A percentile compares a stretch with the other conserved stretches of the same genome.
These are phyloP conservation scores for Stemphylium vesicarium DNA, from an alignment of 2,329 filamentous ascomycete genomes.

Conservation along the genomic window DNA sequence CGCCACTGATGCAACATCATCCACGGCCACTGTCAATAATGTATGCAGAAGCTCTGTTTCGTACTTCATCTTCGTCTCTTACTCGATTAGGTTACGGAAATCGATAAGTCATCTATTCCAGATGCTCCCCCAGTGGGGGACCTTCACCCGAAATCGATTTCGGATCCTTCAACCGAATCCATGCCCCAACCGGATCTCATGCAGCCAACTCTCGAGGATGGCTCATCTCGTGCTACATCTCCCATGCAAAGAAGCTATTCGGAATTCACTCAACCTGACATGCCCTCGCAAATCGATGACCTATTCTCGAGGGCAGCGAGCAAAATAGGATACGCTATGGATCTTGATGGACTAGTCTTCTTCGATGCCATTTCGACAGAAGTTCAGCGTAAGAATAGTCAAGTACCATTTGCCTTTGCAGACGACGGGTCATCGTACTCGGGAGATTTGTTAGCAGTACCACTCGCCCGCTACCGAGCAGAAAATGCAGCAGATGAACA, in stretches of 20 bases:
- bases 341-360: constrained; percentile 13
- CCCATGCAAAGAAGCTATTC: neutral
- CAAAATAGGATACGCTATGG: constrained; percentile 13
- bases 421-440: neutral
- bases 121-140: no score
- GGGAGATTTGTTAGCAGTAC: neutral
- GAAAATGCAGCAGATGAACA: neutral
- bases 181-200: neutral
- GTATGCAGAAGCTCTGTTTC: neutral
- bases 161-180: no score
- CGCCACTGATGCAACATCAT: neutral
- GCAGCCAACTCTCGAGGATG: neutral
- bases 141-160: no score
- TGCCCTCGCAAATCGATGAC: constrained; percentile 3
- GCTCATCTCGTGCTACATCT: neutral
- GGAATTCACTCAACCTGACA: neutral
- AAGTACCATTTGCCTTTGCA: neutral
- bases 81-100: no score
- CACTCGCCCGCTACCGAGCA: constrained; percentile 7
- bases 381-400: neutral
- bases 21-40: neutral
- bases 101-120: no score
- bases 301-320: constrained; percentile 13
- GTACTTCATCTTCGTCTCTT: no score
- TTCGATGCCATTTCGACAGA: constrained; percentile 12